Evolutionary conservation across 2,329 filamentous ascomycete genomes (phyloP), one percentile per base, ranked within the genome.

Genomic region (Botrytis elliptica): DNA sequence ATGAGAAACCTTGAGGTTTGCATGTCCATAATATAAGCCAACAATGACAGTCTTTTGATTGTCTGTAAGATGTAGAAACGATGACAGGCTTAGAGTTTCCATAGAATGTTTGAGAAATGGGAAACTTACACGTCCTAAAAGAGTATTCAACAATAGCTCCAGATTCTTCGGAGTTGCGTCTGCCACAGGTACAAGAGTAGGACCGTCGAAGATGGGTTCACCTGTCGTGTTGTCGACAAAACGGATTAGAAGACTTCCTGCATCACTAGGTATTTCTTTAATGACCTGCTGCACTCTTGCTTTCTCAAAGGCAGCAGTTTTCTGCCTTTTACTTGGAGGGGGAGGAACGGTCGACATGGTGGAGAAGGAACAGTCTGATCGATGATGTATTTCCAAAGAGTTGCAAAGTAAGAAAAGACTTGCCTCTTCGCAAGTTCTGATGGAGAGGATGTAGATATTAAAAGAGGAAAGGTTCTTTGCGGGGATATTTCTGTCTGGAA

Each of bases 241-340:
- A 29, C 29, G 29, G 29, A 29, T 29, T 29, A 29, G 92, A 81
- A 97, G 90, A 75, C 90, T 94, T 77, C 94, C 94, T 67, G 90
- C 85, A 77, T 92, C 88, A 49, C 90, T 88, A 0, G 92, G 88
- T 68, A 92, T 88, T 36, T 90, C 85, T 60, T 88, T 85, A 70
- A 95, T 88, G 84, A 95, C 91, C 81, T 96, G 91, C 80, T 97
- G 94, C 65, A 89, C 85, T 77, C 90, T 87, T 12, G 92, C 88
- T 79, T 89, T 90, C 78, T 93, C 93, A 59, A 92, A 86, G 36
- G 88, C 88, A 78, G 93, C 93, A 68, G 92, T 89, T 83, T 91
- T 92, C 81, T 97, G 94, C 75, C 94, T 90, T 84, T 98, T 98
- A 70, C 91, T 95, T 7, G 93, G 93, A 65, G 93, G 94, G 29